Evolutionary conservation across 2,329 filamentous ascomycete genomes (phyloP).

Genomic region (Ophidiomyces ophidiicola): DNA sequence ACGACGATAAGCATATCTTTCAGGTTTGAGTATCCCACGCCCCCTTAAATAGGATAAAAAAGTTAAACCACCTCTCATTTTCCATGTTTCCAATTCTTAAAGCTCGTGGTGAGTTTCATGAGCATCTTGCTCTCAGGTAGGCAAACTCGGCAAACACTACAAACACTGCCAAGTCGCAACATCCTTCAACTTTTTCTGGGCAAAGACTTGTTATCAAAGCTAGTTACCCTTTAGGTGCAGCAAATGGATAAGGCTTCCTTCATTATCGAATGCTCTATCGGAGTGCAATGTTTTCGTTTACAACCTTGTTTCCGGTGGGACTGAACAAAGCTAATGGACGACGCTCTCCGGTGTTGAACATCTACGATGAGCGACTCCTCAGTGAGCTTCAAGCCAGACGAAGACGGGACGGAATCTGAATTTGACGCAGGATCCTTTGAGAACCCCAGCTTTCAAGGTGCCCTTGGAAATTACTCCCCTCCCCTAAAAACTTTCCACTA

Average conservation of each 20-base stretch:
- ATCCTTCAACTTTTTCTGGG: no score
- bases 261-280: not conserved
- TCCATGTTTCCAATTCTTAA: constrained; percentile 13
- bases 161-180: constrained; percentile 8
- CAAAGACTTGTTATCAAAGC: no score
- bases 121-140: not conserved
- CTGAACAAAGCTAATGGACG: constrained; percentile 5
- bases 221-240: no score
- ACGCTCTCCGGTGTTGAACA: constrained; percentile 3
- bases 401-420: constrained; percentile 17
- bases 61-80: constrained; percentile 19
- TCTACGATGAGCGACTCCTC: constrained; percentile 28
- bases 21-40: not conserved
- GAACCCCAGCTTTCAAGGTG: not conserved
- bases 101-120: not conserved
- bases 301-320: constrained; percentile 2
- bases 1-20: not conserved
- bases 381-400: constrained; percentile 24
- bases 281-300: constrained; percentile 10
- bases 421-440: no score
- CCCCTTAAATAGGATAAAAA: constrained; percentile 20
- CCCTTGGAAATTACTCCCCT: constrained; percentile 13
- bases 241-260: not conserved
- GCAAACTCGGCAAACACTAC: constrained; percentile 13
- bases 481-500: constrained; percentile 12